A percentile compares a stretch with the other conserved stretches of the same genome.
phyloP scores from a whole-genome alignment of 208 protist genomes.

The Leptomonas seymouri region DNA sequence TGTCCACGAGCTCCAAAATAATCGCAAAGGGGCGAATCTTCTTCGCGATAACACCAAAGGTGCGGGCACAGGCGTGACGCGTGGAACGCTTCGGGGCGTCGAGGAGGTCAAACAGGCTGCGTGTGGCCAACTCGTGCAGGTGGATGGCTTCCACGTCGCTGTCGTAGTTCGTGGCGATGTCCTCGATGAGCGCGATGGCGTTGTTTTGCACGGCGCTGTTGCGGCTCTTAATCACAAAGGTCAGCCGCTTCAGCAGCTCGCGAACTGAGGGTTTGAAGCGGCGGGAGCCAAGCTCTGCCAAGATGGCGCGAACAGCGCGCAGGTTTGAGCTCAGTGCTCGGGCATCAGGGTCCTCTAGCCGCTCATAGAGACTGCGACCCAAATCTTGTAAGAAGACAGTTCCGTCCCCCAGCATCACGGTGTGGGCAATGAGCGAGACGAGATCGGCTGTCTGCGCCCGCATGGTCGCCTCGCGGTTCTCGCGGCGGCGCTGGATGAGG shows the following conservation, averaged over 20 bases:
- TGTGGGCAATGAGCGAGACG: constrained; percentile 93
- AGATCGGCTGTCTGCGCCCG: constrained; percentile 98
- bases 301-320: constrained; percentile 96
- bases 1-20: constrained; percentile 98
- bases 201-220: constrained; percentile 98
- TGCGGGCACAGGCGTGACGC: constrained; percentile 95
- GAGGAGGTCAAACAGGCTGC: constrained; percentile 99
- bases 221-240: constrained; percentile 99
- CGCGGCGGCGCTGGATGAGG: constrained; percentile 96
- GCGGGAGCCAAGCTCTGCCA: constrained; percentile 96
- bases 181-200: constrained; percentile 97
- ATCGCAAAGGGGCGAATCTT: constrained; percentile 99
- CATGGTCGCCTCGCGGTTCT: constrained; percentile 93
- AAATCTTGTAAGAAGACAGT: constrained; percentile 95
- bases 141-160: constrained; percentile 84
- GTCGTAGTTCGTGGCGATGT: constrained; percentile 93
- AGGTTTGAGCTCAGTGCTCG: constrained; percentile 97
- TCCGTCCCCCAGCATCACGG: constrained; percentile 96
- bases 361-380: constrained; percentile 97
- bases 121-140: constrained; percentile 98
- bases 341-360: constrained; percentile 97
- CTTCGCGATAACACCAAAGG: constrained; percentile 99
- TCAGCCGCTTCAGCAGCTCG: constrained; percentile 98
- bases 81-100: constrained; percentile 98
- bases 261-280: constrained; percentile 97